These are phyloP conservation scores for Aspergillus awamori DNA, from an alignment of 2,329 filamentous ascomycete genomes.

Conservation along the genomic window DNA sequence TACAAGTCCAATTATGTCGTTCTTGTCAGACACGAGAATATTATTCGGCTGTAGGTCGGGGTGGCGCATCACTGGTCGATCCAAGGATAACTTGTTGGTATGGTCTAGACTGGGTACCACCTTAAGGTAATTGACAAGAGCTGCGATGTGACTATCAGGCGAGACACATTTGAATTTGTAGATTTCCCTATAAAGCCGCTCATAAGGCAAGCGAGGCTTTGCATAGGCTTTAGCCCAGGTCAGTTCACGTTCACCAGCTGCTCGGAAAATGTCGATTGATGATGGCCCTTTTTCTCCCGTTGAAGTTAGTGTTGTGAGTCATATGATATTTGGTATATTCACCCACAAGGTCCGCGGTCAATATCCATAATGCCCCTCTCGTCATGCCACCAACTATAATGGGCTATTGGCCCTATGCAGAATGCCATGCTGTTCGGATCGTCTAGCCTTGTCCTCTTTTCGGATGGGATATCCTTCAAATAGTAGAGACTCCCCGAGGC, in stretches of 20 bases:
- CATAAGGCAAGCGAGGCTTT: slow-evolving; percentile 21
- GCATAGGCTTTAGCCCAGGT: slow-evolving; percentile 20
- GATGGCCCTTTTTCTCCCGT: slow-evolving; percentile 11
- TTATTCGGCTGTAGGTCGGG: slow-evolving; percentile 35
- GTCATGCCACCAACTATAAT: slow-evolving; percentile 22
- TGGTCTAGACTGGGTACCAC: slow-evolving; percentile 18
- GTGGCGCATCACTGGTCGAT: slow-evolving; percentile 26
- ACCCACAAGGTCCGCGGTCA: slow-evolving; percentile 24
- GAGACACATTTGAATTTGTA: slow-evolving; percentile 16
- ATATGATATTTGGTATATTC: neutral
- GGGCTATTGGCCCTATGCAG: slow-evolving; percentile 22
- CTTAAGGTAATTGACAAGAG: slow-evolving; percentile 19
- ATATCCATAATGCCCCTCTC: slow-evolving; percentile 14
- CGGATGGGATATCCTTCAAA: slow-evolving; percentile 7
- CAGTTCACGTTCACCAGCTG: slow-evolving; percentile 19
- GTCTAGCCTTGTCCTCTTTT: neutral
- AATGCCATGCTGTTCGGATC: slow-evolving; percentile 20
- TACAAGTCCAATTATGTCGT: slow-evolving; percentile 41
- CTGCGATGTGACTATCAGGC: slow-evolving; percentile 21
- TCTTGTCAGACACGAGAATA: slow-evolving; percentile 32
- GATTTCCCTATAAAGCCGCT: slow-evolving; percentile 23
- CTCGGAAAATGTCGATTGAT: slow-evolving; percentile 16
- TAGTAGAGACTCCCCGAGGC: slow-evolving; percentile 17
- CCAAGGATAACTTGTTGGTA: slow-evolving; percentile 5
- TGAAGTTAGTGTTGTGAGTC: neutral